These are phyloP conservation scores for Collybiopsis luxurians DNA, from an alignment of 768 basidiomycete genomes.

Conservation along the genomic window DNA sequence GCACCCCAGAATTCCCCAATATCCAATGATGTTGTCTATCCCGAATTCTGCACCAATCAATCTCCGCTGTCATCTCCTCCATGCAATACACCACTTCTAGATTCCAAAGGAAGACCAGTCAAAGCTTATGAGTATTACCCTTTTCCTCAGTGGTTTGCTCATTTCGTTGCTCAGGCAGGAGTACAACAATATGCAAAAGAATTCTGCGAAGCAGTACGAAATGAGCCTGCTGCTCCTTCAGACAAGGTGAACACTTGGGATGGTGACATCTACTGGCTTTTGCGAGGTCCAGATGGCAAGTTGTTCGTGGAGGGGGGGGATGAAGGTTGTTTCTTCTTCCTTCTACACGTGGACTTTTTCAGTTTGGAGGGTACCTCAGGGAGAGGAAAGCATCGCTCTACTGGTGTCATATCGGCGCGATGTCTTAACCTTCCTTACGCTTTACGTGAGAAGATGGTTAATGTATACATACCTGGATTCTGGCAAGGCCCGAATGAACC, in stretches of 20 bases:
- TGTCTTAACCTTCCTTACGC: background rate
- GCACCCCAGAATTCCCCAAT: background rate
- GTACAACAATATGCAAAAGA: too few relatives aligned
- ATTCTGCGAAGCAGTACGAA: too few relatives aligned
- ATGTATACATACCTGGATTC: background rate
- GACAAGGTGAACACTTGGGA: background rate
- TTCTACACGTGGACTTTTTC: background rate
- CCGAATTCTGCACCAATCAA: background rate
- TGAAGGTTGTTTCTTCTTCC: background rate
- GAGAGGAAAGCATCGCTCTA: background rate
- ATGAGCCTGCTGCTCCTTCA: background rate
- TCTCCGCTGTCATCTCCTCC: background rate
- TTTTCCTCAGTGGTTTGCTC: too few relatives aligned
- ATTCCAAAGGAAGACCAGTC: background rate
- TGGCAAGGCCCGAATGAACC: background rate
- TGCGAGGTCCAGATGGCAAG: background rate
- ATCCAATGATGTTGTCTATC: background rate
- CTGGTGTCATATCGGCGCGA: background rate
- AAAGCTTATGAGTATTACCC: background rate
- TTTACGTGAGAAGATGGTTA: background rate
- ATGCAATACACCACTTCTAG: background rate
- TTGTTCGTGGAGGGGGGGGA: background rate
- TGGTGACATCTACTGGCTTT: too few relatives aligned
- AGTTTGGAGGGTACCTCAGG: background rate
- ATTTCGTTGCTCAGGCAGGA: too few relatives aligned